Conservation (phyloP, 169 alveolate genomes). For the Plasmodium knowlesi region DNA sequence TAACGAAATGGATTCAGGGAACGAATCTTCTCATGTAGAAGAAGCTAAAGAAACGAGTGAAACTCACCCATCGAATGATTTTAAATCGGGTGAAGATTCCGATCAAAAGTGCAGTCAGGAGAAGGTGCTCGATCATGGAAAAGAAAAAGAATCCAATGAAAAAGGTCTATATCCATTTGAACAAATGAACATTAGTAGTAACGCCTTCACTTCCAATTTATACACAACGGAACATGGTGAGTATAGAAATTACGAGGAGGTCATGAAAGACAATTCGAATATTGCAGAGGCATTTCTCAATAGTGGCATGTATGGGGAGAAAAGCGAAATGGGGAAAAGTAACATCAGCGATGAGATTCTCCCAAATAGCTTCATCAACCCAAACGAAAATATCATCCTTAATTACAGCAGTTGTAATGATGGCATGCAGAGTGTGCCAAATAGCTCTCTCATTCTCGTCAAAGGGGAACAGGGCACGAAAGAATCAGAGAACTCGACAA, state of each 20-base stretch:
- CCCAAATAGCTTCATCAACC: neutral
- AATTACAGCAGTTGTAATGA: neutral
- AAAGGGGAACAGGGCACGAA: neutral
- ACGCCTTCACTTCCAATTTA: neutral
- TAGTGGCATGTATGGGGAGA: neutral
- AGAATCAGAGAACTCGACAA: neutral
- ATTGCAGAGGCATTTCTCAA: slow-evolving; percentile 1
- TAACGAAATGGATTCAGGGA: neutral
- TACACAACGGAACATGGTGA: slow-evolving; percentile 3
- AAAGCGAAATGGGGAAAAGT: neutral
- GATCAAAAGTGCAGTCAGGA: neutral
- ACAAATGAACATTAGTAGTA: neutral
- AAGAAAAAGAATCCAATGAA: neutral
- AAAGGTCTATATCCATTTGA: neutral
- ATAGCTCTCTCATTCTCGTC: neutral
- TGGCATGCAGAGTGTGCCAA: neutral
- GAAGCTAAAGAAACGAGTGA: neutral
- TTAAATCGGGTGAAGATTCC: neutral
- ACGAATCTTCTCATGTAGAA: neutral
- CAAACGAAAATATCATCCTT: neutral
- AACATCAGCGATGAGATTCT: neutral
- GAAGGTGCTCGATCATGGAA: neutral
- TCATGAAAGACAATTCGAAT: neutral
- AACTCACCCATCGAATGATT: neutral
- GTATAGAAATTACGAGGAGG: slow-evolving; percentile 22